Evolutionary conservation across 257 asterid genomes (phyloP).

Genomic region (Ehretia macrophylla): DNA sequence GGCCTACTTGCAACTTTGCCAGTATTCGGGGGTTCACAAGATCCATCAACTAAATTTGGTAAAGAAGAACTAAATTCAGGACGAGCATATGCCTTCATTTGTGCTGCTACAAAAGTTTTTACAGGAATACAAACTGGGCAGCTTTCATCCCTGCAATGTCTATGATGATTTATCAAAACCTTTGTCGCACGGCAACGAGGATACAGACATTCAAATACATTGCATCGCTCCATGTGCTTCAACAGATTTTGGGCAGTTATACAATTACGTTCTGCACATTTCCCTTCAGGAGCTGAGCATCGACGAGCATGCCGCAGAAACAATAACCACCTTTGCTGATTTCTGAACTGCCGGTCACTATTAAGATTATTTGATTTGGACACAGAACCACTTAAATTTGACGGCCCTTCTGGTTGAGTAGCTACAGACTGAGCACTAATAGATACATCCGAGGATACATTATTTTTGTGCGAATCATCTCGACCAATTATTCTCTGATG

Average conservation of each 20-base stretch:
- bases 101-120: slow-evolving; percentile 52
- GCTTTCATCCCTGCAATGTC: slow-evolving; percentile 46
- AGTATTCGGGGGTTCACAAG: slow-evolving; percentile 39
- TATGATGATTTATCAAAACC: slow-evolving; percentile 50
- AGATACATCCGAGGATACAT: slow-evolving; percentile 63
- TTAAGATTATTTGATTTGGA: slow-evolving; percentile 37
- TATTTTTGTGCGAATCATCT: slow-evolving; percentile 68
- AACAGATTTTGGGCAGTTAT: slow-evolving; percentile 55
- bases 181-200: slow-evolving; percentile 65
- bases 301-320: slow-evolving; percentile 86
- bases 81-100: slow-evolving; percentile 42
- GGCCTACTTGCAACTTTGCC: slow-evolving; percentile 45
- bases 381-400: slow-evolving; percentile 28
- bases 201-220: slow-evolving; percentile 39
- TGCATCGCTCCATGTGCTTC: slow-evolving; percentile 66
- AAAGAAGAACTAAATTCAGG: slow-evolving; percentile 40
- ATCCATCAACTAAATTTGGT: slow-evolving; percentile 39
- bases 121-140: slow-evolving; percentile 93
- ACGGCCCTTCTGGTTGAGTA: slow-evolving; percentile 45
- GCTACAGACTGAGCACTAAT: slow-evolving; percentile 44
- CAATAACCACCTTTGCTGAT: slow-evolving; percentile 83
- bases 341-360: slow-evolving; percentile 55
- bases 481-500: slow-evolving; percentile 49
- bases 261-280: slow-evolving; percentile 68
- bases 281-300: slow-evolving; percentile 79